phyloP scores from a whole-genome alignment of 2,329 filamentous ascomycete species.

The Cladosporium sp. region DNA sequence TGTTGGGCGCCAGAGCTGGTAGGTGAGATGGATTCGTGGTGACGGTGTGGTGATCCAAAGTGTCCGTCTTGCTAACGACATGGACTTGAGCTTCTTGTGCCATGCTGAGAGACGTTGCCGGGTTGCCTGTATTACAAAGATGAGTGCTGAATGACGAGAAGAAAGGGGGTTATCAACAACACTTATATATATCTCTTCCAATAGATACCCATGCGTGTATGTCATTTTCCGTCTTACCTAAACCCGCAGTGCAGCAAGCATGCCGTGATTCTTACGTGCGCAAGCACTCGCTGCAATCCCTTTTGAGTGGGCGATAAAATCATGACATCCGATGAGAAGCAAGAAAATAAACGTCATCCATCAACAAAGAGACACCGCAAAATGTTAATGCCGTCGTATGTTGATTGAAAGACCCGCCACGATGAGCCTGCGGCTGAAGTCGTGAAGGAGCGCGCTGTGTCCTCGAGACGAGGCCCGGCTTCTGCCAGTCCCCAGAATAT shows the following conservation, averaged over 20 bases:
- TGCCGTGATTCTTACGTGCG: constrained; percentile 6
- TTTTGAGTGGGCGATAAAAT: not conserved
- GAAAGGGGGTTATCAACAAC: not conserved
- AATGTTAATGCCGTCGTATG: not conserved
- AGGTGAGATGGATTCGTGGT: constrained; percentile 1
- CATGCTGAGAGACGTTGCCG: not conserved
- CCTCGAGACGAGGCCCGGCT: constrained; percentile 2
- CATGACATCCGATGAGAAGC: not conserved
- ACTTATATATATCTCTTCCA: not conserved
- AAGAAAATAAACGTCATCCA: not conserved
- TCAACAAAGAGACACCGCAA: not conserved
- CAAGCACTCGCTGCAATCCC: not conserved
- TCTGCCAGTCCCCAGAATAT: not conserved
- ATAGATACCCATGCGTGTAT: not conserved
- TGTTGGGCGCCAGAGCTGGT: constrained; percentile 12
- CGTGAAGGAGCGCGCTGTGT: not conserved
- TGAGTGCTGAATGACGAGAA: not conserved
- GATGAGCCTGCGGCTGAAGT: not conserved
- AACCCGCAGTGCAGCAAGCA: not conserved
- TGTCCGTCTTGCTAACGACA: constrained; percentile 23
- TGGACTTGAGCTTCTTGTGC: constrained; percentile 21
- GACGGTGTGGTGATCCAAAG: constrained; percentile 20
- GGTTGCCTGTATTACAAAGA: not conserved
- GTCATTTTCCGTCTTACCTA: constrained; percentile 1
- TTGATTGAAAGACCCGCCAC: not conserved